phyloP scores from a whole-genome alignment of 148 eudicot genomes.

The Drosera capensis region DNA sequence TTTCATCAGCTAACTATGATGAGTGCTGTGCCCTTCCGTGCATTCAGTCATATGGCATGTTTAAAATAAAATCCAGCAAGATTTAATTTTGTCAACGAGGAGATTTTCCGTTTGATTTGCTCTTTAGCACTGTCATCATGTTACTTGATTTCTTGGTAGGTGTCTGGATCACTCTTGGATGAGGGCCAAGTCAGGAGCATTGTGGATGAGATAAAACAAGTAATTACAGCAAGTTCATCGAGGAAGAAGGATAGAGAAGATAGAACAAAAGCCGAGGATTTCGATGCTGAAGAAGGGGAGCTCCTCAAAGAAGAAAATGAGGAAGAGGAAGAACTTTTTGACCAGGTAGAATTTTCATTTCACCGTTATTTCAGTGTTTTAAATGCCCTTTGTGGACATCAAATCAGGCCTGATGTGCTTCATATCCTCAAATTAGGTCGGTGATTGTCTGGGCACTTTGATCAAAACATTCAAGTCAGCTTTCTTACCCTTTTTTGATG shows the following conservation, averaged over 20 bases:
- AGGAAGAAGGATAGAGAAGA: slow-evolving; percentile 74
- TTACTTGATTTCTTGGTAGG: slow-evolving; percentile 30
- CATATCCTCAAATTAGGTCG: slow-evolving; percentile 29
- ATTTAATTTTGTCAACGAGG: too few species aligned
- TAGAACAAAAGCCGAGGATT: slow-evolving; percentile 92
- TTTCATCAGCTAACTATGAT: background rate
- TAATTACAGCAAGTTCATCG: slow-evolving; percentile 84
- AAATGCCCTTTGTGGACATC: too few species aligned
- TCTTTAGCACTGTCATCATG: background rate
- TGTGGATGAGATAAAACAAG: slow-evolving; percentile 87
- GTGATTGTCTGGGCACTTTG: slow-evolving; percentile 81
- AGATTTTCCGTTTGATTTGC: too few species aligned
- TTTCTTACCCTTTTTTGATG: slow-evolving; percentile 93
- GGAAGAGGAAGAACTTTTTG: slow-evolving; percentile 94
- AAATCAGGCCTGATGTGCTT: too few species aligned
- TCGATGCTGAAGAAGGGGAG: slow-evolving; percentile 96
- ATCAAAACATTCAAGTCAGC: slow-evolving; percentile 85
- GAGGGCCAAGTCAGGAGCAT: slow-evolving; percentile 82
- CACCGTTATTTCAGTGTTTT: too few species aligned
- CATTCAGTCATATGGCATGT: background rate
- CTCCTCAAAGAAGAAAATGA: slow-evolving; percentile 81
- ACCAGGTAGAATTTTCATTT: slow-evolving; percentile 33
- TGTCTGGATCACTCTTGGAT: slow-evolving; percentile 65
- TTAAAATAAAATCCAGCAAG: too few species aligned
- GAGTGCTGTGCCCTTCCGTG: too few species aligned